A percentile compares a stretch with the other conserved stretches of the same genome.
These are phyloP conservation scores for Halteria grandinella DNA, from an alignment of 73 alveolate species.

Conservation along the genomic window DNA sequence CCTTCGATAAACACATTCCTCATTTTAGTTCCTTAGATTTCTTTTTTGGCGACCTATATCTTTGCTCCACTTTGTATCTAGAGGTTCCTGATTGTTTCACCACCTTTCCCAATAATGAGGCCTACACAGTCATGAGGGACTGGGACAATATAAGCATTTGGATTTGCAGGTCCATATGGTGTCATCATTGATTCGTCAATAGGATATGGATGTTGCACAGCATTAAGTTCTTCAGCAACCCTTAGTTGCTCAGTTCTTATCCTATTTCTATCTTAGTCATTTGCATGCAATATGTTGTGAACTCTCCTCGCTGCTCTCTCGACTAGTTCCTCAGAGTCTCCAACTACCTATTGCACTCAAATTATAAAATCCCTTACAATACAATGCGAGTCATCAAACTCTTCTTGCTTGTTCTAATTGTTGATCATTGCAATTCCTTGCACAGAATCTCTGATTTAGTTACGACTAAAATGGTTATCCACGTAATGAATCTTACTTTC, in stretches of 20 bases:
- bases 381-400: constrained; percentile 77
- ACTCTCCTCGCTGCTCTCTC: constrained; percentile 73
- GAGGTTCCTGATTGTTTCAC: constrained; percentile 78
- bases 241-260: constrained; percentile 85
- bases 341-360: constrained; percentile 34
- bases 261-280: constrained; percentile 77
- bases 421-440: constrained; percentile 48
- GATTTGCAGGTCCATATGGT: constrained; percentile 92
- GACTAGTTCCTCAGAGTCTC: constrained; percentile 78
- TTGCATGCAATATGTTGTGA: constrained; percentile 74
- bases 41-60: constrained; percentile 73
- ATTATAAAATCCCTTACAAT: constrained; percentile 19
- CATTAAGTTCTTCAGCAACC: constrained; percentile 79
- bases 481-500: constrained; percentile 69
- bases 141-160: constrained; percentile 62
- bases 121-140: constrained; percentile 74
- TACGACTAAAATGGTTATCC: constrained; percentile 1
- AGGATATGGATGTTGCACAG: constrained; percentile 17
- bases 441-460: constrained; percentile 30
- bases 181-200: constrained; percentile 85
- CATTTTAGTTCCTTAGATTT: constrained; percentile 13
- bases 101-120: constrained; percentile 79
- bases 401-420: constrained; percentile 77
- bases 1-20: constrained; percentile 43
- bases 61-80: constrained; percentile 69